Conservation (phyloP, 2,329 filamentous ascomycete genomes). For the Fusarium beomiforme region DNA sequence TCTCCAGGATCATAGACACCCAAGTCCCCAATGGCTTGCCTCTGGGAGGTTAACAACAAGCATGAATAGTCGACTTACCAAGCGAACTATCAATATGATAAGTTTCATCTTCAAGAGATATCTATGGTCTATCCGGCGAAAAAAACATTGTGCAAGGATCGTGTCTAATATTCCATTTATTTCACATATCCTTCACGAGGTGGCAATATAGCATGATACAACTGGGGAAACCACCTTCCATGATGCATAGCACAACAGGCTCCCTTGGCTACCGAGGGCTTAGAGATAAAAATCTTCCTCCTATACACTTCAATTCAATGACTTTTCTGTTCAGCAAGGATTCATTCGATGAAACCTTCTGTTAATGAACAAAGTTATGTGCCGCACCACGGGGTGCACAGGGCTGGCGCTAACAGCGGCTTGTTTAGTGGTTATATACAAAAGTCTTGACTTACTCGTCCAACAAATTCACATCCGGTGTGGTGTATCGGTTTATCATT, state of each 20-base stretch:
- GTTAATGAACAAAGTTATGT: neutral
- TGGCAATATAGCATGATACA: accelerated
- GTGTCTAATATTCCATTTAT: accelerated
- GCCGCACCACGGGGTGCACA: neutral
- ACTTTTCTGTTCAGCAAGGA: neutral
- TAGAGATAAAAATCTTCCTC: no score
- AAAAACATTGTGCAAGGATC: neutral
- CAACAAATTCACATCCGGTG: slow-evolving; percentile 10
- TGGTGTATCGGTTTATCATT: slow-evolving; percentile 31
- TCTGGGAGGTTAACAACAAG: no score
- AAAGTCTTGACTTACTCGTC: accelerated
- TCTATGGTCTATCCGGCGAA: neutral
- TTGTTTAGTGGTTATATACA: accelerated
- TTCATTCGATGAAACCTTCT: neutral
- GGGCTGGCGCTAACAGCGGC: no score
- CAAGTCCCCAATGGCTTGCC: no score
- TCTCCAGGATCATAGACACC: no score
- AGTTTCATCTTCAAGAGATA: no score
- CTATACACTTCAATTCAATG: no score
- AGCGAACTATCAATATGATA: no score
- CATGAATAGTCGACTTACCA: no score
- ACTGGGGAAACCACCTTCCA: neutral
- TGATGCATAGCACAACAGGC: accelerated
- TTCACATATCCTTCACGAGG: no score
- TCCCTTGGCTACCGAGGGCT: accelerated